Evolutionary conservation across 225 moss, liverwort and hornwort genomes (phyloP).

Genomic region (Ulota crispa): DNA sequence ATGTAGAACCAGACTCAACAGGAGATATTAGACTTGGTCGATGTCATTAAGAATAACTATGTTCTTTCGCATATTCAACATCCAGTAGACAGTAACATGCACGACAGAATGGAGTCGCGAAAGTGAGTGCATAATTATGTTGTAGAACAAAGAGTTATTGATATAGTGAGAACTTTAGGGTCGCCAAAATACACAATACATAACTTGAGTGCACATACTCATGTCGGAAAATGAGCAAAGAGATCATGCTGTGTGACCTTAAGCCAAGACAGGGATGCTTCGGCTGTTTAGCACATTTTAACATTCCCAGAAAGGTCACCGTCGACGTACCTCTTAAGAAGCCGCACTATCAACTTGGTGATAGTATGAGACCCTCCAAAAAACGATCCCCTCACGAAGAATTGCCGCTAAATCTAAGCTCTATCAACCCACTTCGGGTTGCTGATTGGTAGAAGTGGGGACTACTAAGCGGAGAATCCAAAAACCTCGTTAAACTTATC

Average conservation of each 20-base stretch:
- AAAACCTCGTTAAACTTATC: conserved; percentile 92
- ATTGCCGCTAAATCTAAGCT: conserved; percentile 33
- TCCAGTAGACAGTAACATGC: not conserved
- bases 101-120: not conserved
- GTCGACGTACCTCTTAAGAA: conserved; percentile 26
- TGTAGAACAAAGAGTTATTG: not conserved
- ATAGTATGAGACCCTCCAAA: conserved; percentile 13
- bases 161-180: not conserved
- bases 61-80: not conserved
- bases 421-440: conserved; percentile 36
- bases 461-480: conserved; percentile 58
- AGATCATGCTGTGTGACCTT: conserved; percentile 2
- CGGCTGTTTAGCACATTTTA: not conserved
- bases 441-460: not conserved
- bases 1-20: not conserved
- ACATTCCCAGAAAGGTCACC: conserved; percentile 11
- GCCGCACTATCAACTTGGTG: conserved; percentile 37
- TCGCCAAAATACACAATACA: conserved; percentile 17
- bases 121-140: not conserved
- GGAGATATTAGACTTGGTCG: not conserved
- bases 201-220: conserved; percentile 14
- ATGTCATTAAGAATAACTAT: not conserved
- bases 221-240: conserved; percentile 12
- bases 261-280: conserved; percentile 7
- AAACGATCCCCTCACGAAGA: conserved; percentile 16